phyloP scores from a whole-genome alignment of 2,329 filamentous ascomycete species.

The Calonectria pteridis region DNA sequence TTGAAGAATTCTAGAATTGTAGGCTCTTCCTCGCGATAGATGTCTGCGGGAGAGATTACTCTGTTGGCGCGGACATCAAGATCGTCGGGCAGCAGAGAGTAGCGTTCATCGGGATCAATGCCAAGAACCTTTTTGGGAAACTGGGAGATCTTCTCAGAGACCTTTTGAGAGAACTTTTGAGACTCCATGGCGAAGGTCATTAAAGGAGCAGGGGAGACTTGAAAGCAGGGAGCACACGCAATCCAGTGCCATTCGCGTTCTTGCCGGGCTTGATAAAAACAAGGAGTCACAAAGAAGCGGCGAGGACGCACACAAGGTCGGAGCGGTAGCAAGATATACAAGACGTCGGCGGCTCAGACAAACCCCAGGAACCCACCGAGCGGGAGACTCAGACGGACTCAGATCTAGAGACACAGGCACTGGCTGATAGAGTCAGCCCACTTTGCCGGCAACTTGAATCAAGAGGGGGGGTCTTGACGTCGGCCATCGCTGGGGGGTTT shows the following conservation, averaged over 20 bases:
- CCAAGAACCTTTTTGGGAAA: constrained; percentile 47
- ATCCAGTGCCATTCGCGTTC: not conserved
- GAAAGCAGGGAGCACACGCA: not conserved
- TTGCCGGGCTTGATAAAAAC: not conserved
- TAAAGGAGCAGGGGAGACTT: not conserved
- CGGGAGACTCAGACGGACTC: constrained; percentile 18
- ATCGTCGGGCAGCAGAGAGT: constrained; percentile 40
- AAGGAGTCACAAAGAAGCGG: not conserved
- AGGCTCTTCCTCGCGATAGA: constrained; percentile 74
- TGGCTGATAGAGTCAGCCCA: constrained; percentile 22
- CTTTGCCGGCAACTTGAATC: constrained; percentile 1
- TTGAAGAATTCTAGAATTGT: constrained; percentile 72
- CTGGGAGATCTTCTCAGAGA: constrained; percentile 23
- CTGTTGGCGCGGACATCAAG: constrained; percentile 43
- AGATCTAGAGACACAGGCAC: constrained; percentile 11
- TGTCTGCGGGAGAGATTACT: constrained; percentile 42
- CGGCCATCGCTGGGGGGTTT: constrained; percentile 17
- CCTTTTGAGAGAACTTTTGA: constrained; percentile 25
- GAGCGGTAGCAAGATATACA: constrained; percentile 29
- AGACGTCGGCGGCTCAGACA: constrained; percentile 25
- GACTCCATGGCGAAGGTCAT: not conserved
- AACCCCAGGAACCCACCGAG: constrained; percentile 17
- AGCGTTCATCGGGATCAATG: constrained; percentile 48
- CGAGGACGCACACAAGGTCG: not conserved
- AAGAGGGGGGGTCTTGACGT: constrained; percentile 6